phyloP scores from a whole-genome alignment of 1,284 basidiomycete genomes.

The Cryptococcus sp. region DNA sequence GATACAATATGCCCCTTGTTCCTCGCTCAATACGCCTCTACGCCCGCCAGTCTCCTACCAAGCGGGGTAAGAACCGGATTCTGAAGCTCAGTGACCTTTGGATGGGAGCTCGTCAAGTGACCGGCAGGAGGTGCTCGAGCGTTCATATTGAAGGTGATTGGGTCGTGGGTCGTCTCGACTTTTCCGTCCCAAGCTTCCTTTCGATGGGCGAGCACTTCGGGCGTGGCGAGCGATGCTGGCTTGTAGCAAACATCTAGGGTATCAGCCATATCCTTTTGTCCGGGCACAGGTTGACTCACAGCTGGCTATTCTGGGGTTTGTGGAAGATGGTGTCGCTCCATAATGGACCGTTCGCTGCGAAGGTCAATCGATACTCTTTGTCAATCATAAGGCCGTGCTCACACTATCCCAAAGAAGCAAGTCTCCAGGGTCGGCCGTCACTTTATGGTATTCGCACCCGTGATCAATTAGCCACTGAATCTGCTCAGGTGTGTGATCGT shows the following conservation, averaged over 20 bases:
- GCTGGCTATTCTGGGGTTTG: neutral
- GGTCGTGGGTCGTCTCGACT: slow-evolving; percentile 23
- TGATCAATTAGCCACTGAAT: slow-evolving; percentile 30
- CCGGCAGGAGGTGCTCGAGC: slow-evolving; percentile 9
- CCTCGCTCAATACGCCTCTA: slow-evolving; percentile 7
- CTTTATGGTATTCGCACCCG: slow-evolving; percentile 31
- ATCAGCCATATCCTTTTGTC: neutral
- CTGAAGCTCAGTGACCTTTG: slow-evolving; percentile 8
- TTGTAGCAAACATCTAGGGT: slow-evolving; percentile 18
- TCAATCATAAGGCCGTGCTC: neutral
- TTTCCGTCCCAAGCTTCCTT: slow-evolving; percentile 11
- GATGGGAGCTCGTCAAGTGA: neutral
- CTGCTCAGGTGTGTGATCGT: slow-evolving; percentile 27
- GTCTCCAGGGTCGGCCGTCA: slow-evolving; percentile 25
- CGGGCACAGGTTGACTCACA: neutral
- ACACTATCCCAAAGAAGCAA: slow-evolving; percentile 29
- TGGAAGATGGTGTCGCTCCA: neutral
- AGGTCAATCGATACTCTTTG: slow-evolving; percentile 18
- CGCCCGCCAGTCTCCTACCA: slow-evolving; percentile 7
- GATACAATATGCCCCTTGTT: too few relatives aligned
- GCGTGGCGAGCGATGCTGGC: slow-evolving; percentile 16
- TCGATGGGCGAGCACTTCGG: slow-evolving; percentile 15
- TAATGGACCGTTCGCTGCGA: slow-evolving; percentile 3
- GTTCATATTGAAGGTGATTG: slow-evolving; percentile 18
- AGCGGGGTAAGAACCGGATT: slow-evolving; percentile 11